phyloP scores from a whole-genome alignment of 495 filamentous ascomycete species.

The Lentithecium fluviatile region DNA sequence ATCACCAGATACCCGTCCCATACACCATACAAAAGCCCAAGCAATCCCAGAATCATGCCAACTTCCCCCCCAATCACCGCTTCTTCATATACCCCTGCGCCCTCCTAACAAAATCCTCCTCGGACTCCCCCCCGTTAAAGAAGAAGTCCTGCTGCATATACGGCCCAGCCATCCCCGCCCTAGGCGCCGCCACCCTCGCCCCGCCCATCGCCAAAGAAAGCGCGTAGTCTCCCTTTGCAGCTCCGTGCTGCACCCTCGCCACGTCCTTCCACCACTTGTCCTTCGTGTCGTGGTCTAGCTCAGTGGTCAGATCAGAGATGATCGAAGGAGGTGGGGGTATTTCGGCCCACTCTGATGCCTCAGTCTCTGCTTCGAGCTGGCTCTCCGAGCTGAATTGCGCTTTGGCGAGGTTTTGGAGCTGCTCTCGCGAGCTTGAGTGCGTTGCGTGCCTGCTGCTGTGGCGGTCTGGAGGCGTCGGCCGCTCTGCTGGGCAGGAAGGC shows the following conservation, averaged over 20 bases:
- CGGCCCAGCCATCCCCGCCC: neutral
- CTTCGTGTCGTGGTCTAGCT: neutral
- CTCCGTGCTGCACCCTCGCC: neutral
- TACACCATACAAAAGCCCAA: neutral
- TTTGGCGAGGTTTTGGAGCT: slow-evolving; percentile 1
- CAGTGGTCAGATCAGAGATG: slow-evolving; percentile 5
- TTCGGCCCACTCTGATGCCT: slow-evolving; percentile 10
- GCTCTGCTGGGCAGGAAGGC: neutral
- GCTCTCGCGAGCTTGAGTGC: slow-evolving; percentile 6
- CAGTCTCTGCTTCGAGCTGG: slow-evolving; percentile 11
- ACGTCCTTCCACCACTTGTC: slow-evolving; percentile 24
- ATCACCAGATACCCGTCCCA: neutral
- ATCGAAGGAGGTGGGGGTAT: slow-evolving; percentile 5
- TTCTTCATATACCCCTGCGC: neutral
- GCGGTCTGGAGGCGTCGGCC: slow-evolving; percentile 8
- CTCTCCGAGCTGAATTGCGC: neutral
- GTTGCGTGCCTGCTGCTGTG: slow-evolving; percentile 19
- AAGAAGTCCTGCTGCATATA: slow-evolving; percentile 11
- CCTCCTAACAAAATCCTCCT: slow-evolving; percentile 26
- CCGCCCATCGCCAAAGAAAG: neutral
- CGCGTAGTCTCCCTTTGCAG: neutral
- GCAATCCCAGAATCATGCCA: no score
- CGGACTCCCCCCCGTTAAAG: slow-evolving; percentile 25
- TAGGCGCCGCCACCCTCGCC: neutral
- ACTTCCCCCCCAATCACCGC: neutral